Evolutionary conservation across 2,329 filamentous ascomycete genomes (phyloP), one percentile per base, ranked within the genome.

Genomic region (Stylonectria norvegica): DNA sequence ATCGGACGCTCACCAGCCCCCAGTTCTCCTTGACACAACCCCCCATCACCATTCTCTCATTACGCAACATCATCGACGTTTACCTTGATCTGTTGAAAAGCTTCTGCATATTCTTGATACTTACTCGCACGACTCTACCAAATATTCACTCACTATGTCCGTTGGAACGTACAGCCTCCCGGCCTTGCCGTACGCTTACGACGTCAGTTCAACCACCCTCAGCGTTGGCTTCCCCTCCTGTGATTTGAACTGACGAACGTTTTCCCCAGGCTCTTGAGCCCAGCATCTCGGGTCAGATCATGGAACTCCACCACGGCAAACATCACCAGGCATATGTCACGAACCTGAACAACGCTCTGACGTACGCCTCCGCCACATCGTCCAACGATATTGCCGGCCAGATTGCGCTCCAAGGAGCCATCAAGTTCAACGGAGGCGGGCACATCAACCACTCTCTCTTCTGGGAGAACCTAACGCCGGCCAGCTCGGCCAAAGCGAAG

Each of bases 361-460:
- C 76, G 11, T 82, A 86, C 48, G 67, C 72, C 36, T 64, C 72
- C 4, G 80, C 83, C 12, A 67, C 76, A 3, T 61, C 70, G 17
- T 66, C 73, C 28, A 70, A 72, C 49, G 78, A 88, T 51, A 73
- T 86, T 38, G 69, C 78, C 4, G 67, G 73, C 4, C 82, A 88
- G 52, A 77, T 89, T 40, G 68, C 76, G 14, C 74, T 88, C n/a
- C 82, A 85, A 55, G 70, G 75, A 14, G 78, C 78, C 47, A 81
- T 95, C 69, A 86, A 85, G 58, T 95, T 95, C 76, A 88, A 95
- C 63, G 89, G 85, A 34, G 90, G 90, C 30, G 90, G 90, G 5
- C 89, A 95, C 72, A 84, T 94, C 68, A 96, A 96, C 71, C 90
- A 95, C 73, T 83, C 81, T 0, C 79, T 95, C 23, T 95, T 95